Evolutionary conservation across 1,284 basidiomycete species (phyloP).

Genomic region (Amylostereum areolatum): DNA sequence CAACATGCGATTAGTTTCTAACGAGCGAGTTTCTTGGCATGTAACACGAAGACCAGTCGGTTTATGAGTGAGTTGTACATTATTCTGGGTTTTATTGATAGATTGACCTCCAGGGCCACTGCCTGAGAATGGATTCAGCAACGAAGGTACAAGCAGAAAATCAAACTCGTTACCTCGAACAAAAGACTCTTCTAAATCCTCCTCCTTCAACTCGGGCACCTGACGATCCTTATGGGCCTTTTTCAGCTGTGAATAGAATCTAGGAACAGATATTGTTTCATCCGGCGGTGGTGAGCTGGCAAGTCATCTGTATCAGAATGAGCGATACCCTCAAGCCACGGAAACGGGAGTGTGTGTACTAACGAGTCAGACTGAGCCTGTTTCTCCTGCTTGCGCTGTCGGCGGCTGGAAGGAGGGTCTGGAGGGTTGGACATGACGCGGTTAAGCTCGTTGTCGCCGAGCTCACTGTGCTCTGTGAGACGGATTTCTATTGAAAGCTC

Average conservation of each 20-base stretch:
- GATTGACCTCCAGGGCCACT: constrained; percentile 83
- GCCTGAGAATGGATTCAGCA: constrained; percentile 33
- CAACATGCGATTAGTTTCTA: constrained; percentile 60
- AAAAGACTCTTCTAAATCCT: constrained; percentile 71
- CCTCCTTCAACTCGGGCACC: constrained; percentile 62
- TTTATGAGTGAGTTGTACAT: constrained; percentile 74
- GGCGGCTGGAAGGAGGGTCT: constrained; percentile 32
- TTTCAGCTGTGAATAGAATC: constrained; percentile 64
- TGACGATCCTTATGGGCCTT: constrained; percentile 54
- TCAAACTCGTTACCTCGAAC: constrained; percentile 52
- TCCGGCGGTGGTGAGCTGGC: constrained; percentile 14
- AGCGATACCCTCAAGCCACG: constrained; percentile 13
- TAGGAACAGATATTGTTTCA: constrained; percentile 17
- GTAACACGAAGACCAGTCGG: constrained; percentile 72
- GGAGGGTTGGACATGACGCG: constrained; percentile 39
- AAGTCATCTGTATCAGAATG: constrained; percentile 22
- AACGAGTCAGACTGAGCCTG: constrained; percentile 10
- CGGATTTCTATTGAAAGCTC: constrained; percentile 40
- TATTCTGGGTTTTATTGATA: constrained; percentile 81
- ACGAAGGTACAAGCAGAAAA: too few relatives aligned
- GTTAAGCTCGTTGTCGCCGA: constrained; percentile 68
- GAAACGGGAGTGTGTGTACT: constrained; percentile 8
- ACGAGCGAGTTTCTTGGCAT: constrained; percentile 76
- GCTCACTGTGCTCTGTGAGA: constrained; percentile 64
- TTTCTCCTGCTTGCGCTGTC: constrained; percentile 35